Base-by-base conservation (phyloP, 768 basidiomycete genomes). In the Phanerodontia chrysosporium region DNA sequence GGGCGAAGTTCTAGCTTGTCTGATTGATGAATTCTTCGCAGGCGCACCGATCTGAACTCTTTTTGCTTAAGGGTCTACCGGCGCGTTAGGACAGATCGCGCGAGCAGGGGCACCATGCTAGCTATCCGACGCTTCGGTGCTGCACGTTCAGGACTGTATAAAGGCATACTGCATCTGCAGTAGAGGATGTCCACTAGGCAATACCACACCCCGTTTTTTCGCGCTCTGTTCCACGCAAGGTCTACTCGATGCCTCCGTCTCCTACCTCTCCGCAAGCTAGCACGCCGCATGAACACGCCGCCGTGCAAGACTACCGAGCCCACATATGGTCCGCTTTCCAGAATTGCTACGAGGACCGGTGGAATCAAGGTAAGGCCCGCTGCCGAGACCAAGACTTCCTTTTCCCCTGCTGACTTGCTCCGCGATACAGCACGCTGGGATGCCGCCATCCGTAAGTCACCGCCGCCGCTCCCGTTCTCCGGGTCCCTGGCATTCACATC, bases 301-400 rank as follows among this genome's bases (percentile, higher is more conserved):
- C 64, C 28, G 58, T 67, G 58, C 49, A 64, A 13, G 70, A 71
- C 55, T 71, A 69, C 44, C 61, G 64, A 8, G 42, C 59, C 9
- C 64, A 65, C 51, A 65, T 71, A 18, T 67, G 67, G 68, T 49
- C 60, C 16, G 58, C 67, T 22, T 71, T 71, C 58, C 66, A 69
- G 48, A 60, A 67, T 9, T 53, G 63, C 18, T 71, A 71, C 59
- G 70, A 69, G 51, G 66, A 68, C 59, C 65, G 59, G 29, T 71
- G 70, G 70, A 66, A 67, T 44, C 67, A 68, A 61, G 62, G 69
- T 70, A 18, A n/a, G 67, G 45, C 24, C 44, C 9, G 25, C 14
- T 18, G 22, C 28, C 30, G 16, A n/a, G 25, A 29, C 6, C 49
- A 28, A 51, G 13, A 7, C 48, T 1, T 18, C 18, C 28, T 16